Evolutionary conservation across 2,329 filamentous ascomycete species (phyloP).

Genomic region (Alternaria ventricosa): DNA sequence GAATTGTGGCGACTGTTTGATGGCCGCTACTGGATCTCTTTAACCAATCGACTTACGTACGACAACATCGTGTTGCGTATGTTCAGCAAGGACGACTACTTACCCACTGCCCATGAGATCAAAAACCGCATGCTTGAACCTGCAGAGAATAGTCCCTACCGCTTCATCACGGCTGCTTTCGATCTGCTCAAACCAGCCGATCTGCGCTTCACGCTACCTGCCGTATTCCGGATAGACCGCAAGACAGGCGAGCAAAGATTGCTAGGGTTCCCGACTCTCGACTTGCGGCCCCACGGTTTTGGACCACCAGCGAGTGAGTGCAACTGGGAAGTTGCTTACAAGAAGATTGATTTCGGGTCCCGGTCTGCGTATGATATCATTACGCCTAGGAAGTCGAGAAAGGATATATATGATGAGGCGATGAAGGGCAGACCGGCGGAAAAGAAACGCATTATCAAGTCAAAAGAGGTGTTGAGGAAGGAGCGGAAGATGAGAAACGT

Average conservation of each 20-base stretch:
- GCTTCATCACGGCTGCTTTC: conserved; percentile 21
- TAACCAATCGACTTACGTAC: conserved; percentile 45
- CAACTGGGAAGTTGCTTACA: conserved; percentile 33
- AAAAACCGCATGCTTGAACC: neutral
- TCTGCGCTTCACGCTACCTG: conserved; percentile 30
- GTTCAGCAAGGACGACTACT: conserved; percentile 25
- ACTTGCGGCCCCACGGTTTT: conserved; percentile 18
- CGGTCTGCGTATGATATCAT: conserved; percentile 8
- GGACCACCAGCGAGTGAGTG: conserved; percentile 15
- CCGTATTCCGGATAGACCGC: conserved; percentile 26
- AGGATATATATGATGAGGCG: conserved; percentile 10
- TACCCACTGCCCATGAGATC: conserved; percentile 5
- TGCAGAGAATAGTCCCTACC: conserved; percentile 2
- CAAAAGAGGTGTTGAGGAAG: neutral
- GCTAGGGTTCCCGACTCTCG: conserved; percentile 34
- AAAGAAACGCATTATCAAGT: neutral
- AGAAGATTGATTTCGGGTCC: conserved; percentile 30
- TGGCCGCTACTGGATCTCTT: conserved; percentile 62
- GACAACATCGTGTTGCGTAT: conserved; percentile 49
- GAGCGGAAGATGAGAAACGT: neutral
- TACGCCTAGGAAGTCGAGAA: conserved; percentile 10
- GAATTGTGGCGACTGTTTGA: conserved; percentile 59
- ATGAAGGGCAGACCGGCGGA: neutral
- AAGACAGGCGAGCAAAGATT: conserved; percentile 23
- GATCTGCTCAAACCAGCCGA: conserved; percentile 25